Base-by-base conservation (phyloP, 768 basidiomycete genomes). In the Termitomyces eurrhizus region DNA sequence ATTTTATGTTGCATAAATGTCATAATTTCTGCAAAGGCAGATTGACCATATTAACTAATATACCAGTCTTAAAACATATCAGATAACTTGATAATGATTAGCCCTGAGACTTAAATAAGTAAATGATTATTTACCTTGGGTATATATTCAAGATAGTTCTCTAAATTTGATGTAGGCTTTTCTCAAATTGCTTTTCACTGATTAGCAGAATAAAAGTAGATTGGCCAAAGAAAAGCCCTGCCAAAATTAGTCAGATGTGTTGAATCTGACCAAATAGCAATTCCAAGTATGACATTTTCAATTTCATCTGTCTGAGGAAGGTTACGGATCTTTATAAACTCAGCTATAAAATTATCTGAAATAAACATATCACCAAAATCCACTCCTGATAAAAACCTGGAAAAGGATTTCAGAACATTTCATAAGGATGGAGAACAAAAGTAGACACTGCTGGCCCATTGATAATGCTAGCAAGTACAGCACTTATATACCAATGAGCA, bases 181-280 rank as follows among this genome's bases (percentile, higher is more conserved):
- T 3, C 42, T n/a, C 18, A 7, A 6, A 42, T 42, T 5, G 16
- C 0, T 42, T 42, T 42, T 18, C 42, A 42, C 42, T 39, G 13
- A 13, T 39, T 39, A 5, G 41, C 12, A 2, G 39, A 13, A 12
- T 39, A 12, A 39, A 13, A 42, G 6, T 42, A 18, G 7, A 42
- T 42, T 42, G 18, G 18, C 42, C 18, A 42, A 18, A 42, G 42
- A 39, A 66, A 64, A 0, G 74, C 70, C 35, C 55, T 67, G 0
- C 77, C 76, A 61, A 79, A 79, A 9, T 67, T 64, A 1, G 74
- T 62, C 8, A 77, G 67, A 58, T 75, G 73, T 0, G 74, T 78
- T 0, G 70, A 69, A 57, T 77, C 76, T 0, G 74, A 77, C 64
- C 70, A 75, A 12, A 74, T 60, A 64, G 74, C 70, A 3, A 73